Base-by-base conservation (phyloP, 139 green algal genomes). In the Chlamydomonas eustigma region DNA sequence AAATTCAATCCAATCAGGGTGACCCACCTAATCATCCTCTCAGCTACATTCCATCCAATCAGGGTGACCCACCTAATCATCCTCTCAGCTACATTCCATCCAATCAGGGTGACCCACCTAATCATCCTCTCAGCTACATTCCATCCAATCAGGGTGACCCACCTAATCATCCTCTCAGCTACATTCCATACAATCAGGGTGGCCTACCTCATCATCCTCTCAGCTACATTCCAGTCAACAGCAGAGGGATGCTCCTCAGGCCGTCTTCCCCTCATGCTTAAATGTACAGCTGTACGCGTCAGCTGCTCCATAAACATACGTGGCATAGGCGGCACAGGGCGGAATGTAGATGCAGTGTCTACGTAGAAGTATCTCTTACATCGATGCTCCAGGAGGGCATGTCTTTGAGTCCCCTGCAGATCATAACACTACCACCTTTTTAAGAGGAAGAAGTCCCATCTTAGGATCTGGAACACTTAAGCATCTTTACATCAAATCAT, bases 281-380 rank as follows among this genome's bases (percentile, higher is more conserved):
- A 64, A 6, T 24, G 51, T 4, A 31, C 6, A 4, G 76, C 79
- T 4, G 75, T 77, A 35, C 51, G 6, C 50, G 52, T 28, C 66
- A 84, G 74, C 73, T 81, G 78, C 64, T 50, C 33, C 31, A 51
- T 64, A 35, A 83, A 83, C 37, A 39, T 65, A 6, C 33, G 34
- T 34, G 84, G 80, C 31, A 86, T 38, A 35, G 71, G 64, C 8
- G 84, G 80, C 38, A 89, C 84, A 0, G 84, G 75, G 35, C 80
- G 3, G 22, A 86, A 89, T 0, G 68, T 86, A 44, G 44, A 36
- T 6, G 25, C 33, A n/a, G 34, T 22, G 2, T 83, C 78, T 8
- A 77, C 64, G 44, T 81, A 89, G 50, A 89, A 86, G 69, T 84
- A 89, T 25, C 84, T 71, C n/a, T 30, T 64, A 74, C 84, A 89